Evolutionary conservation across 1,284 basidiomycete genomes (phyloP).

Genomic region (Pseudozyma tsukubaensis): DNA sequence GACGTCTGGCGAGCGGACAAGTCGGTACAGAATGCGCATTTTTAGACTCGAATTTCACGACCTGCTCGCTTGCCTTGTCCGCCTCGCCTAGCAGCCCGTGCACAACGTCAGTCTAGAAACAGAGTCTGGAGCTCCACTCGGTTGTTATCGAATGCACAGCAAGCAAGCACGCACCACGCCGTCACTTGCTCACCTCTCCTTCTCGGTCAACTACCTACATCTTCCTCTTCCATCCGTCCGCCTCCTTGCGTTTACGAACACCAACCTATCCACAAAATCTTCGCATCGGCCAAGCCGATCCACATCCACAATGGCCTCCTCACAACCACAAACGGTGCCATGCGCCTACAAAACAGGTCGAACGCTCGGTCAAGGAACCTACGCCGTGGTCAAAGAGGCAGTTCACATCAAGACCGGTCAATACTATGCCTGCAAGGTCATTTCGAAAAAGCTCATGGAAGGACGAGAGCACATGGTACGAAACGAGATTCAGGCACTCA

Average conservation of each 20-base stretch:
- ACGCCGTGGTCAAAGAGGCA: constrained; percentile 92
- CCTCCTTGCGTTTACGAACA: too few relatives aligned
- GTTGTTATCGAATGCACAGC: background rate
- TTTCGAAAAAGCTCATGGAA: constrained; percentile 94
- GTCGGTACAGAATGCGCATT: background rate
- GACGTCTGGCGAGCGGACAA: background rate
- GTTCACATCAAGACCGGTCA: constrained; percentile 90
- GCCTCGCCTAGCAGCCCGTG: background rate
- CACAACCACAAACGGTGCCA: constrained; percentile 60
- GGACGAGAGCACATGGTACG: constrained; percentile 77
- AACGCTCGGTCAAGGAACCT: constrained; percentile 82
- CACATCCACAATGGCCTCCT: constrained; percentile 20
- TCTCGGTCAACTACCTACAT: too few relatives aligned
- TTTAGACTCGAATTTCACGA: background rate
- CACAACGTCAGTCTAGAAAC: background rate
- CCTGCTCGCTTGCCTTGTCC: background rate
- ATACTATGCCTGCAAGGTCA: constrained; percentile 70
- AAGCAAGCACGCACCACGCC: too few relatives aligned
- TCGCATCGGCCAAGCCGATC: background rate
- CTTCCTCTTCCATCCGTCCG: too few relatives aligned
- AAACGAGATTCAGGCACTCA: constrained; percentile 95
- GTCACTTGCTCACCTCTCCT: too few relatives aligned
- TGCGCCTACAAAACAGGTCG: constrained; percentile 68
- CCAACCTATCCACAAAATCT: background rate
- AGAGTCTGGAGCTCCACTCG: constrained; percentile 1